phyloP scores from a whole-genome alignment of 2,329 filamentous ascomycete genomes.

The Aspergillus sp. region DNA sequence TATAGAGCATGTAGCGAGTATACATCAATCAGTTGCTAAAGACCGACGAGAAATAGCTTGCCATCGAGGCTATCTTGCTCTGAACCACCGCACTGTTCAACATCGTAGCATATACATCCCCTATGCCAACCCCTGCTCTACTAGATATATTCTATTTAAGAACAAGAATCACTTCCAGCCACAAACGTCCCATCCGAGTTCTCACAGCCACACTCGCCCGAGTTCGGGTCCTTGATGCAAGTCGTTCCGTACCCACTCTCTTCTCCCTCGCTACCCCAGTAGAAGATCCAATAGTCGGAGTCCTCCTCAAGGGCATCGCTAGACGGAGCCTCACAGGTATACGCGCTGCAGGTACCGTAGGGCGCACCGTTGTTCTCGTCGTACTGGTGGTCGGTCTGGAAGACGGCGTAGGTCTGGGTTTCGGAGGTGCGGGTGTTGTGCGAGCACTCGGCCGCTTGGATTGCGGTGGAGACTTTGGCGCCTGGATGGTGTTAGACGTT shows the following conservation, averaged over 20 bases:
- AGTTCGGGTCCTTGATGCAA: slow-evolving; percentile 42
- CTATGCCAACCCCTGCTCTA: too few relatives aligned
- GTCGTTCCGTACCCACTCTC: slow-evolving; percentile 24
- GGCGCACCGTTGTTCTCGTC: slow-evolving; percentile 45
- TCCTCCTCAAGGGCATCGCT: slow-evolving; percentile 29
- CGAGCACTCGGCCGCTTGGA: slow-evolving; percentile 41
- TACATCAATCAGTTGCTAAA: too few relatives aligned
- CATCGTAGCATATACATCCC: too few relatives aligned
- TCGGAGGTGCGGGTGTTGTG: slow-evolving; percentile 38
- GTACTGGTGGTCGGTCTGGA: slow-evolving; percentile 47
- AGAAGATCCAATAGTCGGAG: slow-evolving; percentile 46
- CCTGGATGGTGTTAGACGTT: slow-evolving; percentile 16
- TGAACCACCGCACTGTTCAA: too few relatives aligned
- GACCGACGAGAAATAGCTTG: too few relatives aligned
- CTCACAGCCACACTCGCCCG: slow-evolving; percentile 45
- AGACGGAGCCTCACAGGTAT: slow-evolving; percentile 40
- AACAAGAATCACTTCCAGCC: slow-evolving; percentile 19
- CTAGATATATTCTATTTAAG: too few relatives aligned
- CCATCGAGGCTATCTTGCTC: too few relatives aligned
- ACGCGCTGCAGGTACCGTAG: slow-evolving; percentile 50
- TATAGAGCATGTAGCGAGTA: too few relatives aligned
- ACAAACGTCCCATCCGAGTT: slow-evolving; percentile 42
- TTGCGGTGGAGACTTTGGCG: slow-evolving; percentile 34
- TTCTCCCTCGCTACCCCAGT: slow-evolving; percentile 30
- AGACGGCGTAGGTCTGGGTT: slow-evolving; percentile 41